Evolutionary conservation across 352 stramenopile genomes (phyloP).

Genomic region (Phytophthora pisi): DNA sequence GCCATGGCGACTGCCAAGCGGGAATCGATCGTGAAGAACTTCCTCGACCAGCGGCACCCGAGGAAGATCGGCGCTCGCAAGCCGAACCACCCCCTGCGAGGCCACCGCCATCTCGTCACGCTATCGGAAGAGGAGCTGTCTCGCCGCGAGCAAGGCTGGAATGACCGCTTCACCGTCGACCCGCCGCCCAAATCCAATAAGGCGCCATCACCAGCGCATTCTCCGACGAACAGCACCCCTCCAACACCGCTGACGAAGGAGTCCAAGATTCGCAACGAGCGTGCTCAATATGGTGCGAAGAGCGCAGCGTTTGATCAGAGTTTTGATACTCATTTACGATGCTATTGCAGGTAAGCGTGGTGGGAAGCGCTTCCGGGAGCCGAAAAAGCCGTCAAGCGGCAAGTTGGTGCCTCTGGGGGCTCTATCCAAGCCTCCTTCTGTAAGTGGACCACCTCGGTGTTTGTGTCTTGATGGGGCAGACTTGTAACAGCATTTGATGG

Average conservation of each 20-base stretch:
- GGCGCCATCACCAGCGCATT: conserved; percentile 31
- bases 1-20: conserved; percentile 50
- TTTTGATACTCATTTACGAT: background rate
- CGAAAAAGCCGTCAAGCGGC: conserved; percentile 32
- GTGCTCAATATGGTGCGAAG: conserved; percentile 56
- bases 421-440: conserved; percentile 38
- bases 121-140: conserved; percentile 58
- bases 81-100: conserved; percentile 27
- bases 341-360: conserved; percentile 35
- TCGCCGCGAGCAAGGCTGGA: conserved; percentile 74
- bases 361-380: conserved; percentile 19
- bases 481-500: background rate
- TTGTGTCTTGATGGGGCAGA: background rate
- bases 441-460: conserved; percentile 4
- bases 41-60: conserved; percentile 40
- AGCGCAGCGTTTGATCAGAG: background rate
- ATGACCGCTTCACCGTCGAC: conserved; percentile 74
- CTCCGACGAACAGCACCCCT: conserved; percentile 24
- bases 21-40: conserved; percentile 54
- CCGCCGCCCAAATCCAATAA: conserved; percentile 57
- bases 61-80: conserved; percentile 26
- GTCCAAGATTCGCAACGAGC: conserved; percentile 56
- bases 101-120: conserved; percentile 48
- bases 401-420: conserved; percentile 47
- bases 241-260: conserved; percentile 45